Percentiles rank a stretch among this genome's conserved stretches.
Conservation (phyloP, 306 rosid genomes). For the Pueraria montana region DNA sequence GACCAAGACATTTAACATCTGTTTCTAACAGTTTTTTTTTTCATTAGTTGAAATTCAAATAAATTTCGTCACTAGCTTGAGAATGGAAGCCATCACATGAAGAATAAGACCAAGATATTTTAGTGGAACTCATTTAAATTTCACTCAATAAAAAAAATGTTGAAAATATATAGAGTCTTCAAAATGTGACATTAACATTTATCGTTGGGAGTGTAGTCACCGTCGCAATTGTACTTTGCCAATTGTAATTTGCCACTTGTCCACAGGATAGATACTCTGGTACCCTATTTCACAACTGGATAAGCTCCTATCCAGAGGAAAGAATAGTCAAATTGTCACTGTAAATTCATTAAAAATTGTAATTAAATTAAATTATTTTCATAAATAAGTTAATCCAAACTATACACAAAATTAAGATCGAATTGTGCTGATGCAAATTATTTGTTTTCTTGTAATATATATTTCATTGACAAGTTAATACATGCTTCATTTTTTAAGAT, state of each 20-base stretch:
- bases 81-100: not conserved
- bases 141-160: not conserved
- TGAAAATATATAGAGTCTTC: not conserved
- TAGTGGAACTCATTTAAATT: not conserved
- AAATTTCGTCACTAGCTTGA: no score
- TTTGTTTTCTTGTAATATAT: no score
- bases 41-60: not conserved
- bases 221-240: not conserved
- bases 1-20: no score
- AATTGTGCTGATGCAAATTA: no score
- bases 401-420: no score
- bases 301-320: not conserved
- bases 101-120: not conserved
- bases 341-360: not conserved
- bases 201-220: not conserved
- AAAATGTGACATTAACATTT: not conserved
- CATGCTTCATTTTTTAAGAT: not conserved
- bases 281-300: not conserved
- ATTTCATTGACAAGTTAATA: no score
- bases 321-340: not conserved
- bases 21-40: not conserved
- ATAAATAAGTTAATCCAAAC: not conserved
- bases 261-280: not conserved
- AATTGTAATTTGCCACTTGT: not conserved
- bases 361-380: not conserved